A percentile compares a stretch with the other conserved stretches of the same genome.
Conservation (phyloP, 768 basidiomycete genomes). For the Pleurotus ostreatus region DNA sequence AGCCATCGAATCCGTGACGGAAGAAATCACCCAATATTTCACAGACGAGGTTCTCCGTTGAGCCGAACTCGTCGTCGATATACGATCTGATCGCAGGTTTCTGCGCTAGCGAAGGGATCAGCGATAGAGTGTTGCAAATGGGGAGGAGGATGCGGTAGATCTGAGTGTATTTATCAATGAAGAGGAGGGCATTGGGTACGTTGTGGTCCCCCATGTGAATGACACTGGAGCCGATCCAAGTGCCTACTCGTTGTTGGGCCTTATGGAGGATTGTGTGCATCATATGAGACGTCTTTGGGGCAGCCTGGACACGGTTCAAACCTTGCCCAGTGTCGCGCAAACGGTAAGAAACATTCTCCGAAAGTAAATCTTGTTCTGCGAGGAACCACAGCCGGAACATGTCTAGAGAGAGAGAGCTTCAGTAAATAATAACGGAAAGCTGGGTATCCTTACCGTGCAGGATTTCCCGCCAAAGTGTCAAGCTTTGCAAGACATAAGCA, state of each 20-base stretch:
- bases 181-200: slow-evolving; percentile 80
- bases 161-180: slow-evolving; percentile 90
- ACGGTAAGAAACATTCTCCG: slow-evolving; percentile 70
- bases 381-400: slow-evolving; percentile 88
- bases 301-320: slow-evolving; percentile 83
- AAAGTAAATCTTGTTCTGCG: slow-evolving; percentile 78
- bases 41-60: slow-evolving; percentile 57
- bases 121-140: slow-evolving; percentile 76
- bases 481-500: slow-evolving; percentile 79
- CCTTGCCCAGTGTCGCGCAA: slow-evolving; percentile 88
- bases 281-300: slow-evolving; percentile 86
- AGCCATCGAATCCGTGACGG: slow-evolving; percentile 84
- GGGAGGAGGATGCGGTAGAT: slow-evolving; percentile 88
- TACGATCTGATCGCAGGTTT: slow-evolving; percentile 73
- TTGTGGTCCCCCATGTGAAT: slow-evolving; percentile 90
- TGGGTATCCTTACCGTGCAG: slow-evolving; percentile 57
- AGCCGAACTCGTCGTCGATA: slow-evolving; percentile 81
- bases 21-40: slow-evolving; percentile 85
- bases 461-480: slow-evolving; percentile 85
- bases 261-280: slow-evolving; percentile 86
- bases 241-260: slow-evolving; percentile 75
- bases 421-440: slow-evolving; percentile 3
- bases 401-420: slow-evolving; percentile 35
- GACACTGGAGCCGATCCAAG: slow-evolving; percentile 83
- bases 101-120: slow-evolving; percentile 61